A percentile compares a stretch with the other conserved stretches of the same genome.
These are phyloP conservation scores for Plasmodium coatneyi DNA, from an alignment of 169 alveolate genomes.

Conservation along the genomic window DNA sequence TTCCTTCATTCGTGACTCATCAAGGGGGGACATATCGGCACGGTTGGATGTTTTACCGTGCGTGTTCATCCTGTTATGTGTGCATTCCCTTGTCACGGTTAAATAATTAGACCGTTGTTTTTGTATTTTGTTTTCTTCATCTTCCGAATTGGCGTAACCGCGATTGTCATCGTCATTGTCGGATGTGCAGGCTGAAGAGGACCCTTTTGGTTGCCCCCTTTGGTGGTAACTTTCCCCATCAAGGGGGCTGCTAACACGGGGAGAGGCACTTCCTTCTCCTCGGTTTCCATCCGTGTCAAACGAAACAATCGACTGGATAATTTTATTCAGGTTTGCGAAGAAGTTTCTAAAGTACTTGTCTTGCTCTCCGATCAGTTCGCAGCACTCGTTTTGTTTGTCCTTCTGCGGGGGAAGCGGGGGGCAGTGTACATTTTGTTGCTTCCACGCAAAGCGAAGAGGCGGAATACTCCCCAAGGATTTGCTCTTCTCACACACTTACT, in stretches of 20 bases:
- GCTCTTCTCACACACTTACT: slow-evolving; percentile 8
- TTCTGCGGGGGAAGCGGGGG: slow-evolving; percentile 12
- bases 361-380: slow-evolving; percentile 33
- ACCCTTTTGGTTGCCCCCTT: background rate
- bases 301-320: slow-evolving; percentile 14
- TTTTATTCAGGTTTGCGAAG: slow-evolving; percentile 40
- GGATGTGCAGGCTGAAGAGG: background rate
- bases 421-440: background rate
- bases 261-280: background rate
- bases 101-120: background rate
- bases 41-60: background rate
- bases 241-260: background rate
- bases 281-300: background rate
- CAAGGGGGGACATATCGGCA: background rate
- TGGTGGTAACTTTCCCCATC: background rate
- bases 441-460: background rate
- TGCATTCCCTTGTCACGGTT: background rate
- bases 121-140: background rate
- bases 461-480: background rate
- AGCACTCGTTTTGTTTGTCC: slow-evolving; percentile 61
- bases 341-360: slow-evolving; percentile 35
- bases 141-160: background rate
- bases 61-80: background rate
- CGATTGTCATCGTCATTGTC: background rate
- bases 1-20: background rate